These are phyloP conservation scores for Ceriops zippeliana DNA, from an alignment of 345 rosid genomes.

Conservation along the genomic window DNA sequence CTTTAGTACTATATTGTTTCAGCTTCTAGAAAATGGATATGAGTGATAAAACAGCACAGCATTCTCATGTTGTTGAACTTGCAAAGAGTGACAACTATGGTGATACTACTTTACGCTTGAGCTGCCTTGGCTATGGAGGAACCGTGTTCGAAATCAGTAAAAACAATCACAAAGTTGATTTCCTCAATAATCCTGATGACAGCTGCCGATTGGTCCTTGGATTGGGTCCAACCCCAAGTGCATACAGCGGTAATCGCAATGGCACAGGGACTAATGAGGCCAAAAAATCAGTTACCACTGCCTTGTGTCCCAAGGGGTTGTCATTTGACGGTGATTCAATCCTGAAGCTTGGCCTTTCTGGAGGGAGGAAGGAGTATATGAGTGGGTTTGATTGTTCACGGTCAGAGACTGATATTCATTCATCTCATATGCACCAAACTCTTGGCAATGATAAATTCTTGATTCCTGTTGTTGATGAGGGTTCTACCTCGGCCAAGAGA, in stretches of 20 bases:
- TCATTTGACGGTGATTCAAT: slow-evolving; percentile 50
- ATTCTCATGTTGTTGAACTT: slow-evolving; percentile 37
- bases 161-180: slow-evolving; percentile 41
- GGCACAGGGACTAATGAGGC: slow-evolving; percentile 30
- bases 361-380: slow-evolving; percentile 40
- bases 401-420: slow-evolving; percentile 33
- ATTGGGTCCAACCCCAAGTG: slow-evolving; percentile 75
- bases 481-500: slow-evolving; percentile 89
- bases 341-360: slow-evolving; percentile 78
- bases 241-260: slow-evolving; percentile 37
- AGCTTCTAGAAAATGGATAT: slow-evolving; percentile 55
- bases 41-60: slow-evolving; percentile 39
- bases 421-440: slow-evolving; percentile 27
- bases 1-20: slow-evolving; percentile 7
- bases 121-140: slow-evolving; percentile 53
- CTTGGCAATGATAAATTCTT: slow-evolving; percentile 29
- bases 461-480: slow-evolving; percentile 75
- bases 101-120: slow-evolving; percentile 67
- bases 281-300: slow-evolving; percentile 36
- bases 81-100: slow-evolving; percentile 47
- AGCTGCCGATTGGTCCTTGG: slow-evolving; percentile 88
- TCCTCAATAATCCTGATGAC: slow-evolving; percentile 53
- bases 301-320: slow-evolving; percentile 29
- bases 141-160: slow-evolving; percentile 30
- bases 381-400: slow-evolving; percentile 49